Conservation (phyloP, 2,329 filamentous ascomycete species). For the Incumbomyces lentus region DNA sequence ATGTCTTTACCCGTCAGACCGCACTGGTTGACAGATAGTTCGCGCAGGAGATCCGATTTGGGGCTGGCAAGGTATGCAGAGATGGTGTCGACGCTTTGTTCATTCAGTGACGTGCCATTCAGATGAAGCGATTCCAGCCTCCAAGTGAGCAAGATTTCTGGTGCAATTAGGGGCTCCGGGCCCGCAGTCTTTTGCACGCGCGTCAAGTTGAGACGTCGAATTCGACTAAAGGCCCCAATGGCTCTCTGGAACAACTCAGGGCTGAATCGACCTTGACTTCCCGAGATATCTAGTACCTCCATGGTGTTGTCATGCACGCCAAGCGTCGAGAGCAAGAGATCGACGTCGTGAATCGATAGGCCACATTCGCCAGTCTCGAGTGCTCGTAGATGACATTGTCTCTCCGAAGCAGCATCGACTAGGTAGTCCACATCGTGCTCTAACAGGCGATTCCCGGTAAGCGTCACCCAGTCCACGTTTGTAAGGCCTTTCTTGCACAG, state of each 20-base stretch:
- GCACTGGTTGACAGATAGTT: conserved; percentile 57
- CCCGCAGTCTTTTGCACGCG: conserved; percentile 54
- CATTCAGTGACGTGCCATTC: conserved; percentile 53
- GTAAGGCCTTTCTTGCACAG: conserved; percentile 57
- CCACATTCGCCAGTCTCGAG: conserved; percentile 56
- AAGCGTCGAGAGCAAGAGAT: conserved; percentile 54
- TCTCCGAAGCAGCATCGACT: conserved; percentile 57
- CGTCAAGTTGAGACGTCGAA: conserved; percentile 57
- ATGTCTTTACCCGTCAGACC: conserved; percentile 55
- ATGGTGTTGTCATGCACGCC: conserved; percentile 56
- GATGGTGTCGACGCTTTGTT: conserved; percentile 54
- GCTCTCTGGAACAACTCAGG: conserved; percentile 56
- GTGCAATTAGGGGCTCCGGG: conserved; percentile 51
- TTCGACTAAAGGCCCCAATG: conserved; percentile 55
- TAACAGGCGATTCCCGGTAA: conserved; percentile 59
- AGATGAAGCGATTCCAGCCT: conserved; percentile 55
- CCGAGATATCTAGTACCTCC: conserved; percentile 57
- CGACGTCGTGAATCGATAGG: conserved; percentile 38
- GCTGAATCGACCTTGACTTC: conserved; percentile 54
- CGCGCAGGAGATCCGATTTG: conserved; percentile 49
- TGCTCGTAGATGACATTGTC: conserved; percentile 54
- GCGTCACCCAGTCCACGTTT: conserved; percentile 59
- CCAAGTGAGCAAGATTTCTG: conserved; percentile 58
- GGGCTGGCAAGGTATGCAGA: conserved; percentile 52
- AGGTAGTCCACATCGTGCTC: conserved; percentile 58